Evolutionary conservation across 208 protist genomes (phyloP).

Genomic region (Leishmania arabica): DNA sequence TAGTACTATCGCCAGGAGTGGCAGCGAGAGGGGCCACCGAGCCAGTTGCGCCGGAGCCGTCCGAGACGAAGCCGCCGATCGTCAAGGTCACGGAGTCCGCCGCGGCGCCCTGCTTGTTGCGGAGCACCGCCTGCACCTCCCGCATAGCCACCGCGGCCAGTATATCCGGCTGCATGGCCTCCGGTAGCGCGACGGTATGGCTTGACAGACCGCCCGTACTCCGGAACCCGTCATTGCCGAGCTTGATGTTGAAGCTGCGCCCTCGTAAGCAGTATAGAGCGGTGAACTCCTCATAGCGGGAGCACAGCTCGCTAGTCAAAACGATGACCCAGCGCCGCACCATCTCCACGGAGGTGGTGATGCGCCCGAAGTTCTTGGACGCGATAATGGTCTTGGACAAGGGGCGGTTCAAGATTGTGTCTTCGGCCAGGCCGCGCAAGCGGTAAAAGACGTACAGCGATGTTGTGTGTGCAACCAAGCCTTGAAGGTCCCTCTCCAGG

Average conservation of each 20-base stretch:
- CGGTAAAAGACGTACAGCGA: conserved; percentile 42
- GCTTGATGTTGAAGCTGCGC: conserved; percentile 59
- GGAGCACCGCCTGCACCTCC: conserved; percentile 10
- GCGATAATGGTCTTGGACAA: conserved; percentile 63
- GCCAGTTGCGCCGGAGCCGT: not conserved
- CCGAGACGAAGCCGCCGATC: conserved; percentile 31
- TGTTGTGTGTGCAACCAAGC: not conserved
- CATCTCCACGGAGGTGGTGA: conserved; percentile 25
- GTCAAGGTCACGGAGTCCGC: conserved; percentile 37
- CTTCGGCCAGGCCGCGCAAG: conserved; percentile 47
- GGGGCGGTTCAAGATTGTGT: conserved; percentile 42
- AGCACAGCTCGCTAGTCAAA: conserved; percentile 56
- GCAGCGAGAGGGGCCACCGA: not conserved
- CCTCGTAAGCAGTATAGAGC: conserved; percentile 34
- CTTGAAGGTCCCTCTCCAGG: not conserved
- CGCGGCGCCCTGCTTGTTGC: not conserved
- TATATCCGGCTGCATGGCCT: conserved; percentile 36
- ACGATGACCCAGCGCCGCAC: conserved; percentile 64
- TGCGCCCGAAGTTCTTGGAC: conserved; percentile 59
- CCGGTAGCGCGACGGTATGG: conserved; percentile 46
- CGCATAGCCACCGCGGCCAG: conserved; percentile 24
- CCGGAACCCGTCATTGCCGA: conserved; percentile 48
- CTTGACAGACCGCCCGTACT: conserved; percentile 35
- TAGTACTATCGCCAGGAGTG: not conserved
- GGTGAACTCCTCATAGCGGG: conserved; percentile 54